Evolutionary conservation across 2,329 filamentous ascomycete genomes (phyloP).

Genomic region (Trichoderma sp.): DNA sequence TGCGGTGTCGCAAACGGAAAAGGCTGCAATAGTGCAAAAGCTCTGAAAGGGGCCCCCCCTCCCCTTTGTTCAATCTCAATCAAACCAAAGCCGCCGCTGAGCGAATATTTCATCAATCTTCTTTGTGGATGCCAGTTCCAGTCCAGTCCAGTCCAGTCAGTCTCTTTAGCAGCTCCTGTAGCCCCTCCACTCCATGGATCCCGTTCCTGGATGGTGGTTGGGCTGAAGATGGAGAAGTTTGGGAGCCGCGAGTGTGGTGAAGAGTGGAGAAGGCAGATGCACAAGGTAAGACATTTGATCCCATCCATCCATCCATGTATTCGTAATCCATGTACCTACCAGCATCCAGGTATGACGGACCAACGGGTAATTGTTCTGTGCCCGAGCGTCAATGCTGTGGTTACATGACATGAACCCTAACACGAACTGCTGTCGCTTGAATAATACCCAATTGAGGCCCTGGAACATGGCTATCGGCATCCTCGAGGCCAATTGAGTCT

Average conservation of each 20-base stretch:
- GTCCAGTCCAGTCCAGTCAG: background rate
- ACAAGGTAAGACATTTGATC: background rate
- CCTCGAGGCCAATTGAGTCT: background rate
- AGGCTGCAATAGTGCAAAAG: background rate
- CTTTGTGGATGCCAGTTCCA: background rate
- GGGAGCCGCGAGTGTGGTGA: background rate
- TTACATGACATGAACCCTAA: background rate
- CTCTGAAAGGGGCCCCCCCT: background rate
- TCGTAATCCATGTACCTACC: background rate
- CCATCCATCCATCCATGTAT: background rate
- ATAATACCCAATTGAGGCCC: background rate
- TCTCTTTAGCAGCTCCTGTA: background rate
- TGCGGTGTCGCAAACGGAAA: conserved; percentile 17
- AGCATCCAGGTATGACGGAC: background rate
- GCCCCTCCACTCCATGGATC: background rate
- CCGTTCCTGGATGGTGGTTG: background rate
- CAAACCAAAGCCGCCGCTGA: background rate
- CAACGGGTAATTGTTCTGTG: background rate
- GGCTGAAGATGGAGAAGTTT: background rate
- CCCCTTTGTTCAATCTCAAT: background rate
- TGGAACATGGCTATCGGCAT: background rate
- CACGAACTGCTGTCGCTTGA: background rate
- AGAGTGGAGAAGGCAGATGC: background rate
- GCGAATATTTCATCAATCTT: background rate
- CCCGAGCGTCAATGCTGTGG: background rate